Evolutionary conservation across 2,329 filamentous ascomycete species (phyloP), one percentile per base, ranked within the genome.

Genomic region (Penicillium sp.): DNA sequence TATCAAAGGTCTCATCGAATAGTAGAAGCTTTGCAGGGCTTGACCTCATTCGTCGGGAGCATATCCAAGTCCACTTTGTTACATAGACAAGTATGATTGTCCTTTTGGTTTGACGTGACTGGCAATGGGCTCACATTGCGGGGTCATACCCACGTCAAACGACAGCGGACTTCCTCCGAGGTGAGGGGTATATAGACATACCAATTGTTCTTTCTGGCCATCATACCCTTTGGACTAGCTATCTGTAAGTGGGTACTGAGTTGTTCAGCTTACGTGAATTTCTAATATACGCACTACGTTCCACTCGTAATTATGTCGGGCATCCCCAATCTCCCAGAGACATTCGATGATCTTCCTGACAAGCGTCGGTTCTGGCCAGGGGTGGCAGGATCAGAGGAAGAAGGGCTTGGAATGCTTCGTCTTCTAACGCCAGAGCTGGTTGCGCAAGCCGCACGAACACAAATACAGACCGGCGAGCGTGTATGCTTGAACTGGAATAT

Each of bases 401-500:
- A 84, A 64, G 82, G 81, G 11, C 70, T 83, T 2, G 82, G 82
- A 26, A 77, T 81, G 64, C 73, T 79, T 8, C 76, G 73, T 0
- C 71, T 81, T 2, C 74, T 85, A 13, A 84, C 82, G 0, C 78
- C 81, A 2, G 74, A 81, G 0, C 63, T 81, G 6, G 79, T 84
- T 1, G 77, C 79, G 9, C 71, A 74, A 13, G 76, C 79, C 0
- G 82, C 82, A 0, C 70, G 73, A 4, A 74, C 74, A 4, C 78
- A 82, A 62, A 84, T 85, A 61, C 72, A 74, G 38, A 79, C 77
- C 0, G 83, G 82, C 18, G 73, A 76, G 43, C 76, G 81, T 23
- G 76, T 84, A 19, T 79, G 79, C 46, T 67, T 85, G 23, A 80
- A 81, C 35, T 85, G 82, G 82, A 77, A 81, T 27, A 68, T 85